These are phyloP conservation scores for Hypoxylon sp. DNA, from an alignment of 2,329 filamentous ascomycete genomes.

Conservation along the genomic window DNA sequence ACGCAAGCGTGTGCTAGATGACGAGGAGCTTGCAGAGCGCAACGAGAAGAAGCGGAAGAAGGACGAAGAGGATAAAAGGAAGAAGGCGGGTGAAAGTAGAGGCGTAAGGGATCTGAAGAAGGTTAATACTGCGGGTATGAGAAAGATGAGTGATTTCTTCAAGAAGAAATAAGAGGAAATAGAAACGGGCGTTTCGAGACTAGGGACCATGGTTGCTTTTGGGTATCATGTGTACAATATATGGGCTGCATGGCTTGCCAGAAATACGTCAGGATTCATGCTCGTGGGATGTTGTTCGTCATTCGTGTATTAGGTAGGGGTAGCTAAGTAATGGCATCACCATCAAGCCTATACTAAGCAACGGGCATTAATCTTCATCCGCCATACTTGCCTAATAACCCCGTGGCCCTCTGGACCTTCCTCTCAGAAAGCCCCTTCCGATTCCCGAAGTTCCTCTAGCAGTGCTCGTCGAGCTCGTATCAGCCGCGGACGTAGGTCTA, in stretches of 20 bases:
- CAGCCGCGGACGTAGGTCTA: constrained; percentile 40
- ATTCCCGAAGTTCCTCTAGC: constrained; percentile 59
- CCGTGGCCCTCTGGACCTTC: constrained; percentile 66
- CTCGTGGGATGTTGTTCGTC: constrained; percentile 15
- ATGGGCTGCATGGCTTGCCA: constrained; percentile 6
- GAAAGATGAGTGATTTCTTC: constrained; percentile 96
- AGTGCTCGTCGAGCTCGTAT: constrained; percentile 49
- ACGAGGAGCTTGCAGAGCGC: constrained; percentile 73
- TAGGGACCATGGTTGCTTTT: neutral
- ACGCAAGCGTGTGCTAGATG: constrained; percentile 75
- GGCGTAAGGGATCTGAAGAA: constrained; percentile 87
- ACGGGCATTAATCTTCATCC: neutral
- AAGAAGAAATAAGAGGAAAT: constrained; percentile 67
- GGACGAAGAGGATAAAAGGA: constrained; percentile 90
- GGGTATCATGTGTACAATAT: constrained; percentile 13
- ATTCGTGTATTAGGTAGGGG: too few species aligned
- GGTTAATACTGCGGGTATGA: constrained; percentile 93
- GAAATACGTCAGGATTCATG: neutral
- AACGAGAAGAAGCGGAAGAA: constrained; percentile 86
- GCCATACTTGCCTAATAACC: constrained; percentile 44
- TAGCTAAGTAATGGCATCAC: constrained; percentile 10
- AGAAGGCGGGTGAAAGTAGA: constrained; percentile 79
- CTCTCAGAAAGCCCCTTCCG: constrained; percentile 64
- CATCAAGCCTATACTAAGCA: neutral
- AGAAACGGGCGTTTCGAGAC: constrained; percentile 3